Conservation (phyloP, 805 yeast genomes). For the Debaryomyces tyrocola region DNA sequence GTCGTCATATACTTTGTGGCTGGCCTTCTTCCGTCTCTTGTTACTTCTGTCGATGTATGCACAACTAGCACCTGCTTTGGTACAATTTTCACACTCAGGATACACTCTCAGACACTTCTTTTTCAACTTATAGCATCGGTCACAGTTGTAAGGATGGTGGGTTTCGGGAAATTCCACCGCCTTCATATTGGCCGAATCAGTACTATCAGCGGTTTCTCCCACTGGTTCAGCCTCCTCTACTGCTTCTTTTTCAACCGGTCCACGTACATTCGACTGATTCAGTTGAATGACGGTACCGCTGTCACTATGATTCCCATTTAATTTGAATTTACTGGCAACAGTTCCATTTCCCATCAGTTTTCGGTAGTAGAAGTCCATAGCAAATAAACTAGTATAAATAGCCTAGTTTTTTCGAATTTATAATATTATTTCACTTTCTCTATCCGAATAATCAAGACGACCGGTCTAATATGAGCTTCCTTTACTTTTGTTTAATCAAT, state of each 20-base stretch:
- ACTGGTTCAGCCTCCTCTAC: background rate
- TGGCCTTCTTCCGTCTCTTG: conserved; percentile 21
- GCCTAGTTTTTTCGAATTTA: background rate
- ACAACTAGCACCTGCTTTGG: conserved; percentile 34
- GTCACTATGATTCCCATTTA: background rate
- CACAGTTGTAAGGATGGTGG: conserved; percentile 39
- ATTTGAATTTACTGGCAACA: conserved; percentile 35
- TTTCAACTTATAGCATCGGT: conserved; percentile 41
- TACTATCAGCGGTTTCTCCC: background rate
- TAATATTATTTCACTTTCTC: background rate
- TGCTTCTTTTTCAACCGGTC: background rate
- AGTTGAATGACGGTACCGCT: conserved; percentile 10
- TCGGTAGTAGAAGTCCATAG: conserved; percentile 37
- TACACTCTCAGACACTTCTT: conserved; percentile 41
- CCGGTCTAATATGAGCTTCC: too few relatives aligned
- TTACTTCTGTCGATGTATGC: conserved; percentile 34
- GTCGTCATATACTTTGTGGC: conserved; percentile 2
- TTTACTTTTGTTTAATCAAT: too few relatives aligned
- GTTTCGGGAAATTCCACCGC: conserved; percentile 14
- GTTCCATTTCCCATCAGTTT: conserved; percentile 42
- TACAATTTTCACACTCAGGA: conserved; percentile 39
- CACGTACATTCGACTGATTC: conserved; percentile 18
- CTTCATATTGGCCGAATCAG: background rate
- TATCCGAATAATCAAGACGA: too few relatives aligned
- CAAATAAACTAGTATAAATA: background rate